These are phyloP conservation scores for Coemansia sp. DNA, from an alignment of 192 early-diverging fungal genomes.

Conservation along the genomic window DNA sequence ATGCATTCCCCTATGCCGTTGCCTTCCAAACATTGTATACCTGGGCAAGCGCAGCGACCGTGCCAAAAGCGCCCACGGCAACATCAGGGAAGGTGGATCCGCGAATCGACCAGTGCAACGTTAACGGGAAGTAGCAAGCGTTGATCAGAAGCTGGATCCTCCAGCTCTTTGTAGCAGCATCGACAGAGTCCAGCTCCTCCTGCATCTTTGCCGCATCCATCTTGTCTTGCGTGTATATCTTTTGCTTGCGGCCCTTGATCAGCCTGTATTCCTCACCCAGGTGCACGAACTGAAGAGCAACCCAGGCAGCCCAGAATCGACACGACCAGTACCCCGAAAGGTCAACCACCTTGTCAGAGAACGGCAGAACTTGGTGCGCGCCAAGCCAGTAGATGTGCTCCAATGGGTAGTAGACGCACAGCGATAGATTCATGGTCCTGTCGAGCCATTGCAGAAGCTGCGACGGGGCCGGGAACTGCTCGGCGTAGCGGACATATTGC, in stretches of 20 bases:
- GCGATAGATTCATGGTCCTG: conserved; percentile 84
- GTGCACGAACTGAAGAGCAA: conserved; percentile 83
- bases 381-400: conserved; percentile 96
- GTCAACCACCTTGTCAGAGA: conserved; percentile 72
- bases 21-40: conserved; percentile 81
- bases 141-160: conserved; percentile 80
- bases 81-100: conserved; percentile 87
- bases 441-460: conserved; percentile 64
- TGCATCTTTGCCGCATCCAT: conserved; percentile 61
- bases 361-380: conserved; percentile 75
- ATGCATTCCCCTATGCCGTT: conserved; percentile 44
- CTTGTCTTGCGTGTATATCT: conserved; percentile 61
- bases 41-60: conserved; percentile 85
- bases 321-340: conserved; percentile 89
- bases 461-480: conserved; percentile 70
- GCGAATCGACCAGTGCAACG: conserved; percentile 89
- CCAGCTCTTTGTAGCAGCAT: conserved; percentile 60
- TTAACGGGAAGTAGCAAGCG: conserved; percentile 88
- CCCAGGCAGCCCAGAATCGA: conserved; percentile 94
- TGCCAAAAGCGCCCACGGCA: conserved; percentile 88
- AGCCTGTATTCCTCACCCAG: conserved; percentile 68
- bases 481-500: conserved; percentile 79
- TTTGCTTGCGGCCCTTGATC: conserved; percentile 52
- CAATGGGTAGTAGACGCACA: conserved; percentile 90
- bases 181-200: conserved; percentile 63